Evolutionary conservation across 257 asterid species (phyloP).

Genomic region (Echites panduratus): DNA sequence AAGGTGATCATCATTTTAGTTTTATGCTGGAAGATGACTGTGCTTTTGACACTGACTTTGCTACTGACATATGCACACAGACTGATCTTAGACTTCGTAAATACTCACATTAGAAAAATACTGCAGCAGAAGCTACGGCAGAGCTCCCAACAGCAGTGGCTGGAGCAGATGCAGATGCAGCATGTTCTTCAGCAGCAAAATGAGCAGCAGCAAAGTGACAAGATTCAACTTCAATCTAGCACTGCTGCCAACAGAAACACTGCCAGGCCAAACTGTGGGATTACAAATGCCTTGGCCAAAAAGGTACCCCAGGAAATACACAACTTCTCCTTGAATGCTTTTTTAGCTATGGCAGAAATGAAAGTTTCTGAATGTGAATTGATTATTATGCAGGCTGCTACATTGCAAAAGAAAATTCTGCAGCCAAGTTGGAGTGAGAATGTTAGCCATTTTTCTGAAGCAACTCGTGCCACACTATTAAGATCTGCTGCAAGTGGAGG

Average conservation of each 20-base stretch:
- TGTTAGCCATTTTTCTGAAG: conserved; percentile 7
- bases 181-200: conserved; percentile 18
- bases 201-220: conserved; percentile 19
- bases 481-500: conserved; percentile 12
- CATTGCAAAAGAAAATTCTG: conserved; percentile 5
- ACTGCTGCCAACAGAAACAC: background rate
- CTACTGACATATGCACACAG: background rate
- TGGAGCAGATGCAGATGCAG: conserved; percentile 22
- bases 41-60: background rate
- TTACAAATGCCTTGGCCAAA: conserved; percentile 13
- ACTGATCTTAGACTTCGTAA: conserved; percentile 3
- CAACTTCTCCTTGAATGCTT: background rate
- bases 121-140: conserved; percentile 13
- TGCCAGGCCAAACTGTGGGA: conserved; percentile 10
- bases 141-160: conserved; percentile 15
- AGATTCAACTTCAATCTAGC: conserved; percentile 12
- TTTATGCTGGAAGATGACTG: background rate
- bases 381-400: background rate
- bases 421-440: conserved; percentile 10
- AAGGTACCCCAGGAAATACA: background rate
- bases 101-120: conserved; percentile 5
- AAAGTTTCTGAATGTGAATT: conserved; percentile 7
- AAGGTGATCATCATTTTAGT: background rate
- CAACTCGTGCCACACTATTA: conserved; percentile 10
- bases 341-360: conserved; percentile 5